Evolutionary conservation across 306 rosid species (phyloP).

Genomic region (Castanea sativa): DNA sequence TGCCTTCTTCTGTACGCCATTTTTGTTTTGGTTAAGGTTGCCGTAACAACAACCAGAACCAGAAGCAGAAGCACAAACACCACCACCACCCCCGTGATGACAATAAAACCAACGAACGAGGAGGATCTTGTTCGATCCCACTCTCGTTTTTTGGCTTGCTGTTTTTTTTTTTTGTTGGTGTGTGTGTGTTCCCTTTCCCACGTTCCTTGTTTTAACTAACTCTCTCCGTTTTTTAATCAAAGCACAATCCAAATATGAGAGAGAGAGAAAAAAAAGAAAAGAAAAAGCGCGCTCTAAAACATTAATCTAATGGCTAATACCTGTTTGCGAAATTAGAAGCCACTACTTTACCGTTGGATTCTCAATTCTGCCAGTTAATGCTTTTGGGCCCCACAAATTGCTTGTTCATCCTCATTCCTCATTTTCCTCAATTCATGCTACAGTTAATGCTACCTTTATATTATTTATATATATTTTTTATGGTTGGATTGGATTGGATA

Average conservation of each 20-base stretch:
- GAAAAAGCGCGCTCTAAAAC: neutral
- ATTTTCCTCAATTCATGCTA: no score
- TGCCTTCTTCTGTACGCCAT: slow-evolving; percentile 98
- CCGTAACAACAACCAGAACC: no score
- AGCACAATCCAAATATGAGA: neutral
- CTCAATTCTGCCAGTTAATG: no score
- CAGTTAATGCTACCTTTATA: no score
- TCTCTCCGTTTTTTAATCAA: slow-evolving; percentile 17
- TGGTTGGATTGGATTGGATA: no score
- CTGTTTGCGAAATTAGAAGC: neutral
- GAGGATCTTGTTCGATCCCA: neutral
- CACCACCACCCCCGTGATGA: neutral
- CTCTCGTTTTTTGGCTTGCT: no score
- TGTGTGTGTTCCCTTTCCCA: neutral
- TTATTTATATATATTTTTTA: no score
- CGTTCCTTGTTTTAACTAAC: slow-evolving; percentile 36
- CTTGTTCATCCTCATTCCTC: no score
- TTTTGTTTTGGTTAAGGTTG: neutral
- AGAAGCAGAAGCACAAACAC: neutral
- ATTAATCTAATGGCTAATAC: neutral
- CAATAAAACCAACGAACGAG: neutral
- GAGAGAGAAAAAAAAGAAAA: neutral
- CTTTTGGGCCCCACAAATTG: no score
- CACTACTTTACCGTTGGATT: neutral
- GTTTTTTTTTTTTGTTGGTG: neutral